phyloP scores from a whole-genome alignment of 2,329 filamentous ascomycete genomes.

The Dichotomopilus funicola region DNA sequence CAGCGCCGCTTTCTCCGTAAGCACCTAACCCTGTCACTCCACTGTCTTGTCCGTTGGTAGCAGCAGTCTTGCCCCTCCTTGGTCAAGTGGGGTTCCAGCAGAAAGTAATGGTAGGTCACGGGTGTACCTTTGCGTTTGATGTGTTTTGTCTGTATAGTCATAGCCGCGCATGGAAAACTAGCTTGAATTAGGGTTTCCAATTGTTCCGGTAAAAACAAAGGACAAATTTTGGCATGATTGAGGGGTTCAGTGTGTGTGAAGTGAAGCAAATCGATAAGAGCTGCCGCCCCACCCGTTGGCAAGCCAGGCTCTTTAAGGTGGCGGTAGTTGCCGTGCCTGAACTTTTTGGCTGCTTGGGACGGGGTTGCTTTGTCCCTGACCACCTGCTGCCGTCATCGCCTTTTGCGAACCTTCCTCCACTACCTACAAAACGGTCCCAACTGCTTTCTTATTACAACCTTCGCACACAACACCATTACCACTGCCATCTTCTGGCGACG shows the following conservation, averaged over 20 bases:
- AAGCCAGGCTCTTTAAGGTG: background rate
- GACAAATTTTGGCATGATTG: too few relatives aligned
- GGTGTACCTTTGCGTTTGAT: background rate
- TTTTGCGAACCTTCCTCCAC: conserved; percentile 11
- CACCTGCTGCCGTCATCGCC: conserved; percentile 24
- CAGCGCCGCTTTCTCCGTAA: background rate
- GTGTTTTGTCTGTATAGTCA: background rate
- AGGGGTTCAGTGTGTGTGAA: background rate
- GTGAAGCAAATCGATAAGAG: background rate
- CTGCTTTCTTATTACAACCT: conserved; percentile 10
- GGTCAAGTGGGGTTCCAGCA: background rate
- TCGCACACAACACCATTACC: background rate
- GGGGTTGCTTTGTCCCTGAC: conserved; percentile 21
- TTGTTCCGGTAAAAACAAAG: too few relatives aligned
- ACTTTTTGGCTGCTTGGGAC: conserved; percentile 16
- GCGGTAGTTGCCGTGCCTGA: conserved; percentile 20
- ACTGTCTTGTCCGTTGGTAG: too few relatives aligned
- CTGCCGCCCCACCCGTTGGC: conserved; percentile 15
- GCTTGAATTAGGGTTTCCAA: too few relatives aligned
- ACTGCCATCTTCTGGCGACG: conserved; percentile 2
- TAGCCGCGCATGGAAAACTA: too few relatives aligned
- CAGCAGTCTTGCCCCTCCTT: conserved; percentile 1
- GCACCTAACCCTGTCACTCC: background rate
- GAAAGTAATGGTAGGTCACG: background rate
- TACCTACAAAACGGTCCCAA: conserved; percentile 18